Evolutionary conservation across 2,329 filamentous ascomycete species (phyloP).

Genomic region (Westerdykella aurantiaca): DNA sequence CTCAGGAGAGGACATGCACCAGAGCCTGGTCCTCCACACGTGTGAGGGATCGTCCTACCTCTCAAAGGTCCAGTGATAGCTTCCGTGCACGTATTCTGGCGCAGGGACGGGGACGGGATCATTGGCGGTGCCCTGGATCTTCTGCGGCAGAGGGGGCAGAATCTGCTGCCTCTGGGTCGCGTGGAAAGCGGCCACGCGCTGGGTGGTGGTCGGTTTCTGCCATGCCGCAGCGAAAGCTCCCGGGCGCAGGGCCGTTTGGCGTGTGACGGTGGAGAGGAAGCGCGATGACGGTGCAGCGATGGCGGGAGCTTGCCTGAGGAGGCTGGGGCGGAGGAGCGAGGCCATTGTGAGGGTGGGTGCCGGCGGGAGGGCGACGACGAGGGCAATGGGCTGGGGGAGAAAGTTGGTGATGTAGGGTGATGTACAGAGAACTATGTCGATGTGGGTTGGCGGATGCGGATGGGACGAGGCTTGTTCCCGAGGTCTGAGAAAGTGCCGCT

Average conservation of each 20-base stretch:
- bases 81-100: constrained; percentile 73
- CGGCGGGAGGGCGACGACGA: neutral
- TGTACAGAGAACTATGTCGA: too few species aligned
- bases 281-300: constrained; percentile 40
- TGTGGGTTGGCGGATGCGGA: too few species aligned
- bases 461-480: too few species aligned
- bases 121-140: constrained; percentile 77
- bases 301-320: constrained; percentile 44
- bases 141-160: constrained; percentile 81
- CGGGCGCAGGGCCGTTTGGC: constrained; percentile 30
- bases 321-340: constrained; percentile 46
- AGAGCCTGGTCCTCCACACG: constrained; percentile 1
- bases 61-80: constrained; percentile 98
- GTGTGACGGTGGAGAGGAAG: constrained; percentile 39
- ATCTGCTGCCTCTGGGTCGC: constrained; percentile 69
- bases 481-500: too few species aligned
- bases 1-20: too few species aligned
- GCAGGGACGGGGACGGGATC: constrained; percentile 72
- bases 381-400: neutral
- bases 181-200: constrained; percentile 74
- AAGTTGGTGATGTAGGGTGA: neutral
- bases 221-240: constrained; percentile 27
- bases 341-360: constrained; percentile 41
- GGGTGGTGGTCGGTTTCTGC: constrained; percentile 33
- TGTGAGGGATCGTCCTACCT: constrained; percentile 41